These are phyloP conservation scores for Fusarium sarcochroum DNA, from an alignment of 2,329 filamentous ascomycete genomes.

Conservation along the genomic window DNA sequence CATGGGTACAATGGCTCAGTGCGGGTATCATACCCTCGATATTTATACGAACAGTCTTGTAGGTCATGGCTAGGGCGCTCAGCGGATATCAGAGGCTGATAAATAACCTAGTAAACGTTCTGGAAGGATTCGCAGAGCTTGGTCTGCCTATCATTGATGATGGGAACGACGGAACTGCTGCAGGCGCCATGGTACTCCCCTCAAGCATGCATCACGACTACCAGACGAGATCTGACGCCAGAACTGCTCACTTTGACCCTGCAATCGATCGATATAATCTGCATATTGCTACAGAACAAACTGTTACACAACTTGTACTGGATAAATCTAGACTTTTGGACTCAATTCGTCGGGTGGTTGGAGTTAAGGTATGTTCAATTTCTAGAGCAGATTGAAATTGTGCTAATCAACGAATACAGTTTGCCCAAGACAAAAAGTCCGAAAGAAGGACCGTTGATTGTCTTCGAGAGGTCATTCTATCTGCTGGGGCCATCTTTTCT, in stretches of 20 bases:
- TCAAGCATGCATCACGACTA: constrained; percentile 29
- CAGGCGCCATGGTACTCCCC: constrained; percentile 26
- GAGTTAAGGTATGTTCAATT: constrained; percentile 17
- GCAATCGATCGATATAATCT: constrained; percentile 6
- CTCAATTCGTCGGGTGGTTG: constrained; percentile 12
- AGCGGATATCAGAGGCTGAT: not conserved
- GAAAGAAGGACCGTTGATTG: not conserved
- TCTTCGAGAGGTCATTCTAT: constrained; percentile 25
- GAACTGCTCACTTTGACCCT: constrained; percentile 24
- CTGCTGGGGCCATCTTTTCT: constrained; percentile 27
- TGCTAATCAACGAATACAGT: constrained; percentile 1
- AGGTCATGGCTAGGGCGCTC: not conserved
- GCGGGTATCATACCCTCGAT: constrained; percentile 27
- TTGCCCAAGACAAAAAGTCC: constrained; percentile 3
- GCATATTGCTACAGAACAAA: constrained; percentile 19
- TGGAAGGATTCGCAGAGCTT: constrained; percentile 21
- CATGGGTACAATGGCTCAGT: constrained; percentile 26
- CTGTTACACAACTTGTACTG: constrained; percentile 19
- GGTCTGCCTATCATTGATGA: constrained; percentile 27
- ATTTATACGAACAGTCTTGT: constrained; percentile 28
- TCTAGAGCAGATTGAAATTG: not conserved
- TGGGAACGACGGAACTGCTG: constrained; percentile 23
- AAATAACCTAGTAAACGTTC: constrained; percentile 2
- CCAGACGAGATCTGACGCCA: constrained; percentile 25
- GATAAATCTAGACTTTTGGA: not conserved